These are phyloP conservation scores for Serendipita sp. DNA, from an alignment of 1,284 basidiomycete species.

Conservation along the genomic window DNA sequence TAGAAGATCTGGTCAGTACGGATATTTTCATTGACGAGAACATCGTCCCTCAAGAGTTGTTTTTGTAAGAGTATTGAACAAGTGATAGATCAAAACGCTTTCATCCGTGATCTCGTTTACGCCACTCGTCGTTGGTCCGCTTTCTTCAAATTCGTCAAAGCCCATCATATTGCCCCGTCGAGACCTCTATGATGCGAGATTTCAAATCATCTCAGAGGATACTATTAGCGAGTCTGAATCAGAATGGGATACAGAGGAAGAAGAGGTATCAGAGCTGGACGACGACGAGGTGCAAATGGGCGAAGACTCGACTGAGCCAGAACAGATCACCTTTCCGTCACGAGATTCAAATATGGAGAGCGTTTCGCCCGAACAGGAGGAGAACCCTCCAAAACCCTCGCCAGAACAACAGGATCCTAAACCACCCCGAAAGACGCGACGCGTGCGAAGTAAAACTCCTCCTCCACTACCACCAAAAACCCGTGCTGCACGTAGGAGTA, in stretches of 20 bases:
- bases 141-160: constrained; percentile 22
- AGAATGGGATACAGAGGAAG: constrained; percentile 10
- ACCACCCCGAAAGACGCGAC: not conserved
- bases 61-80: constrained; percentile 22
- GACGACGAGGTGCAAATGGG: constrained; percentile 6
- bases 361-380: not conserved
- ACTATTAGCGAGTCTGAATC: constrained; percentile 16
- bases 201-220: constrained; percentile 63
- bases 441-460: not conserved
- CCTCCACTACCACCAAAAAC: not conserved
- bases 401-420: not conserved
- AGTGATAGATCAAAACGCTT: constrained; percentile 8
- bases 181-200: constrained; percentile 88
- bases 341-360: not conserved
- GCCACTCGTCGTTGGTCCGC: constrained; percentile 42
- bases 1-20: constrained; percentile 8
- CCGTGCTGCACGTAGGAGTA: constrained; percentile 12
- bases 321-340: not conserved
- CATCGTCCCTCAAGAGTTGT: constrained; percentile 15
- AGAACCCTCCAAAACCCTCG: not conserved
- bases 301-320: not conserved
- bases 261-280: constrained; percentile 10
- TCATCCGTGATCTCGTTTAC: constrained; percentile 39
- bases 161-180: constrained; percentile 47
- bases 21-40: constrained; percentile 21